A percentile compares a stretch with the other conserved stretches of the same genome.
Evolutionary conservation across 2,329 filamentous ascomycete species (phyloP).

Genomic region (Colletotrichum eremochloae): DNA sequence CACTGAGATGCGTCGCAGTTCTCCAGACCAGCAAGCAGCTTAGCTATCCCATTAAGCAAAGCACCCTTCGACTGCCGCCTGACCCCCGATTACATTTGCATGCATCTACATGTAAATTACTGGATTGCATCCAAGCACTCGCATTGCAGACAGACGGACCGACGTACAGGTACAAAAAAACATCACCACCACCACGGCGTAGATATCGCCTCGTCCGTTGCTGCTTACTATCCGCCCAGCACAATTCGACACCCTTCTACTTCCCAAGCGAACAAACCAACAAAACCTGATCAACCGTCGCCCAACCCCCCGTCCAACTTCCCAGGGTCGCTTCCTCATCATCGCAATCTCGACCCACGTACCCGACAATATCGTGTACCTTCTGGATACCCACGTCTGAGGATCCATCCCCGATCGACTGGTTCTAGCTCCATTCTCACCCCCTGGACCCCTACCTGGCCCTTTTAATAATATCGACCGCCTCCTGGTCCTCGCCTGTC

Average conservation of each 20-base stretch:
- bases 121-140: constrained; percentile 7
- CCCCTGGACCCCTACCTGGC: constrained; percentile 43
- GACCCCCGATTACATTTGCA: constrained; percentile 21
- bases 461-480: constrained; percentile 47
- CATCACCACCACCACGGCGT: not conserved
- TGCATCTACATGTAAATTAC: not conserved
- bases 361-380: constrained; percentile 38
- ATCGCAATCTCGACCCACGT: constrained; percentile 41
- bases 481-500: constrained; percentile 47
- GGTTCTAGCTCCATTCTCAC: constrained; percentile 43
- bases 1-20: constrained; percentile 36
- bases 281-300: constrained; percentile 26
- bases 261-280: constrained; percentile 32
- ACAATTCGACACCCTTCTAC: constrained; percentile 1
- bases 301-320: constrained; percentile 27
- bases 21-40: constrained; percentile 11
- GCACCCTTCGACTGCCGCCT: constrained; percentile 15
- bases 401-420: constrained; percentile 44
- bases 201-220: constrained; percentile 9
- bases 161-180: not conserved
- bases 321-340: constrained; percentile 38
- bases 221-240: constrained; percentile 1
- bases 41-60: constrained; percentile 26
- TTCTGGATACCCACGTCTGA: constrained; percentile 38
- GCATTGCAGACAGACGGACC: constrained; percentile 8